Evolutionary conservation across 805 yeast species (phyloP), one percentile per base, ranked within the genome.

Genomic region (Kluyveromyces starmeri): DNA sequence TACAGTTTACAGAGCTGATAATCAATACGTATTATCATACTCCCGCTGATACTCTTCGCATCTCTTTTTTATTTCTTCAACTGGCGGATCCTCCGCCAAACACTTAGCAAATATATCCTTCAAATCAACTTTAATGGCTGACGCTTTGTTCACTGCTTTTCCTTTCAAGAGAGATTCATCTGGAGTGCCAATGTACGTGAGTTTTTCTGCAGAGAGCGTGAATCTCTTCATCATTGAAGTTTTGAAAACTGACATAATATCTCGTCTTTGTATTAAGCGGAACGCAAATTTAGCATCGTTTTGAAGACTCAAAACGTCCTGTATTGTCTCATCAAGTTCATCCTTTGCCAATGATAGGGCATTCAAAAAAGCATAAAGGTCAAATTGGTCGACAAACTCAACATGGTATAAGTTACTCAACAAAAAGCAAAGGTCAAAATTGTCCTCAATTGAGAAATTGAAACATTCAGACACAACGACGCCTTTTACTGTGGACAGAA

Each of bases 321-420:
- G 31, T 10, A 52, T 45, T 3, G 39, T 15, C 27, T 51, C 58
- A 12, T 44, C 40, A 6, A 48, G 22, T 20, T 53, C 56, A 24
- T 53, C 59, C 3, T 44, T 35, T n/a, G 36, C 39, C 18, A 39
- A 17, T 16, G 50, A 53, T 4, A 52, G 34, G 13, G 27, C 26
- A 27, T 44, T 51, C 13, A 48, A 28, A 3, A 53, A 17, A 1
- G 24, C 19, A 5, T 46, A 32, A 17, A 53, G 28, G n/a, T 54
- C 57, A 28, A 28, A 37, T 22, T 50, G 51, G 13, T 46, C 35
- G 3, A 36, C 34, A 24, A 47, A 55, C 13, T 32, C 28, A 12
- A 54, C 8, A 5, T 30, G 30, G 3, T 50, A 23, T 19, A 55
- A 30, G 28, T 54, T 56, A 6, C 38, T 25, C 4, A 43, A 28